Conservation (phyloP, 2,329 filamentous ascomycete genomes). For the Cytospora piceicola region DNA sequence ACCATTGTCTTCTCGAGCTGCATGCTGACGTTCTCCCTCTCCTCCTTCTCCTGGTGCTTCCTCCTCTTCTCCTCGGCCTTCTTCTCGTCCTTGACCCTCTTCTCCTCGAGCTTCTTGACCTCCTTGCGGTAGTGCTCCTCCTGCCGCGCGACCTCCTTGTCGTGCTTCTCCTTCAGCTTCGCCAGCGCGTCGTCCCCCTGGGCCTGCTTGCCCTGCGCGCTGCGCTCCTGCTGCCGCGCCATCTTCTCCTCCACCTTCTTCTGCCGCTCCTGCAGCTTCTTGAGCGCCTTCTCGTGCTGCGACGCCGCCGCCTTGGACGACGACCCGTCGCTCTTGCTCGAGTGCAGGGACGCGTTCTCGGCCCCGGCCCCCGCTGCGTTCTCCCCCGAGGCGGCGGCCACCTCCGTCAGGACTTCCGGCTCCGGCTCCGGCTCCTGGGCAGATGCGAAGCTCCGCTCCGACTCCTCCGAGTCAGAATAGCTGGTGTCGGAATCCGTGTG, state of each 20-base stretch:
- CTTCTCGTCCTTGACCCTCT: conserved; percentile 63
- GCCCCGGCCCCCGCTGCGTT: conserved; percentile 2
- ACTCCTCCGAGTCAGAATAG: conserved; percentile 47
- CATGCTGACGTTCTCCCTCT: conserved; percentile 51
- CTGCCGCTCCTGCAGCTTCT: conserved; percentile 64
- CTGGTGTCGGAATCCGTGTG: conserved; percentile 37
- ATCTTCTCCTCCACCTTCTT: conserved; percentile 67
- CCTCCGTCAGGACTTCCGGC: conserved; percentile 31
- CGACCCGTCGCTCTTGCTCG: conserved; percentile 47
- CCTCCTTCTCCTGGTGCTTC: conserved; percentile 59
- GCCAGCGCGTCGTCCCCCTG: conserved; percentile 49
- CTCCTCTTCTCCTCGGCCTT: conserved; percentile 58
- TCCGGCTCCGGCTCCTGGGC: conserved; percentile 46
- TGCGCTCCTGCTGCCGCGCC: conserved; percentile 56
- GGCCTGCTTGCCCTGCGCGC: conserved; percentile 41
- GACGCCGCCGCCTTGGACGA: conserved; percentile 36
- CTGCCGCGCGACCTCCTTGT: conserved; percentile 65
- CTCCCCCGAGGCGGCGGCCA: conserved; percentile 1
- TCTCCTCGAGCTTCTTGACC: conserved; percentile 65
- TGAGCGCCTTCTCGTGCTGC: conserved; percentile 65
- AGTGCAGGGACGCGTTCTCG: conserved; percentile 37
- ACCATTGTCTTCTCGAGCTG: conserved; percentile 57
- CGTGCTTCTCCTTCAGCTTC: conserved; percentile 67
- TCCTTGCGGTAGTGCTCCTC: conserved; percentile 69
- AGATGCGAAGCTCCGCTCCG: conserved; percentile 54